A percentile compares a stretch with the other conserved stretches of the same genome.
phyloP scores from a whole-genome alignment of 2,329 filamentous ascomycete genomes.

The Fusarium mundagurra region DNA sequence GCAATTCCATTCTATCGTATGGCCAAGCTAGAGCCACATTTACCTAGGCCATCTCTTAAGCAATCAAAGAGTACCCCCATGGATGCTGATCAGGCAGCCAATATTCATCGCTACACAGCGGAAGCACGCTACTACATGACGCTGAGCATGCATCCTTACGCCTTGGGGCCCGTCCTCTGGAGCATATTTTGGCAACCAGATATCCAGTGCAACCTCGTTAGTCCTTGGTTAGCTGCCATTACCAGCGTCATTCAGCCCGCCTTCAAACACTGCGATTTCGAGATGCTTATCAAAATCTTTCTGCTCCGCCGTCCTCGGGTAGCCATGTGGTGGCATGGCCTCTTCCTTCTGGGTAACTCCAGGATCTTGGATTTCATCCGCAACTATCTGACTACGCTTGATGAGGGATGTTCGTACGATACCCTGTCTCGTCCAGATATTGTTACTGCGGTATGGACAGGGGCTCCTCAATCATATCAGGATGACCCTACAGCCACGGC shows the following conservation, averaged over 20 bases:
- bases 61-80: constrained; percentile 1
- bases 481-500: constrained; percentile 15
- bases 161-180: constrained; percentile 44
- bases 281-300: constrained; percentile 40
- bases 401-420: constrained; percentile 41
- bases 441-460: constrained; percentile 41
- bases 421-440: constrained; percentile 42
- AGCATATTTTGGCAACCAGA: constrained; percentile 46
- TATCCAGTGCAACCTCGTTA: constrained; percentile 45
- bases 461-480: constrained; percentile 40
- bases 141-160: constrained; percentile 43
- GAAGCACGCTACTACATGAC: constrained; percentile 46
- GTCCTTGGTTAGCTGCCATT: constrained; percentile 43
- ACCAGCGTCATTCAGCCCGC: constrained; percentile 35
- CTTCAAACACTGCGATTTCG: constrained; percentile 34
- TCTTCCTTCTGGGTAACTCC: constrained; percentile 40
- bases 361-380: constrained; percentile 36
- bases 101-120: constrained; percentile 30
- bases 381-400: constrained; percentile 39
- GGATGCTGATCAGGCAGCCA: constrained; percentile 13
- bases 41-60: constrained; percentile 31
- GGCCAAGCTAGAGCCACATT: constrained; percentile 39
- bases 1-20: constrained; percentile 43
- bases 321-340: constrained; percentile 44
- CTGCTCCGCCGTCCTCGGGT: constrained; percentile 41